Conservation (phyloP, 2,329 filamentous ascomycete species). For the Ceratocystiopsis sp. region DNA sequence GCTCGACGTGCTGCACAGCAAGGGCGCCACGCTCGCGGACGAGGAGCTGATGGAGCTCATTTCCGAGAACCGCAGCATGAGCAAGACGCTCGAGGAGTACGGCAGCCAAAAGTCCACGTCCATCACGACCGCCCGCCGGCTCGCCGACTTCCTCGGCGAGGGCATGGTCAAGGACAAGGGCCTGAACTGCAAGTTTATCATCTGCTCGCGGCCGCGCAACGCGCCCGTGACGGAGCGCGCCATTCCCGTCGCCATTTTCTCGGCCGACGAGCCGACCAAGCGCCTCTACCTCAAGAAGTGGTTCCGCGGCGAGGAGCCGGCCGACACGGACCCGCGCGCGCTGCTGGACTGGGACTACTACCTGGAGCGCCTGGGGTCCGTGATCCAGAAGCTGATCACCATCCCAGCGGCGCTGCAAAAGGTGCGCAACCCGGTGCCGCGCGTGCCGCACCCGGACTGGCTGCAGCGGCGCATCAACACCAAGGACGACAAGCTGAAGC, state of each 20-base stretch:
- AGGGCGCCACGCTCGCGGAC: conserved; percentile 77
- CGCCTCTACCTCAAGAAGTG: conserved; percentile 83
- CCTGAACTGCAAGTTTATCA: conserved; percentile 98
- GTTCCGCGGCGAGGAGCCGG: conserved; percentile 72
- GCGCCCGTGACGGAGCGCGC: conserved; percentile 90
- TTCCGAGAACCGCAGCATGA: conserved; percentile 97
- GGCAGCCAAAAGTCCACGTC: conserved; percentile 91
- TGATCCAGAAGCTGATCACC: conserved; percentile 97
- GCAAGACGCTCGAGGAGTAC: conserved; percentile 93
- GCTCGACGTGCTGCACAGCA: conserved; percentile 85
- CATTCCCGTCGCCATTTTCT: conserved; percentile 92
- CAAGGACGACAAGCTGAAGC: conserved; percentile 95
- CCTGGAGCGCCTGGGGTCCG: conserved; percentile 81
- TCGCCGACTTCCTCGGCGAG: conserved; percentile 92
- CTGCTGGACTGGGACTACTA: conserved; percentile 98
- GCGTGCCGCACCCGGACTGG: conserved; percentile 93
- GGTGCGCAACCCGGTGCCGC: conserved; percentile 80
- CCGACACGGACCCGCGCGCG: conserved; percentile 74
- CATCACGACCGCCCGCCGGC: conserved; percentile 90
- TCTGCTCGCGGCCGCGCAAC: conserved; percentile 70
- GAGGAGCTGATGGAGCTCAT: conserved; percentile 99
- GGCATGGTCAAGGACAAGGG: conserved; percentile 99
- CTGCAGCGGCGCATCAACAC: conserved; percentile 81
- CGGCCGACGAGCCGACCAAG: conserved; percentile 76
- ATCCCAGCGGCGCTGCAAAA: conserved; percentile 95